A percentile compares a stretch with the other conserved stretches of the same genome.
These are phyloP conservation scores for Penicillium chermesinum DNA, from an alignment of 495 filamentous ascomycete species.

Conservation along the genomic window DNA sequence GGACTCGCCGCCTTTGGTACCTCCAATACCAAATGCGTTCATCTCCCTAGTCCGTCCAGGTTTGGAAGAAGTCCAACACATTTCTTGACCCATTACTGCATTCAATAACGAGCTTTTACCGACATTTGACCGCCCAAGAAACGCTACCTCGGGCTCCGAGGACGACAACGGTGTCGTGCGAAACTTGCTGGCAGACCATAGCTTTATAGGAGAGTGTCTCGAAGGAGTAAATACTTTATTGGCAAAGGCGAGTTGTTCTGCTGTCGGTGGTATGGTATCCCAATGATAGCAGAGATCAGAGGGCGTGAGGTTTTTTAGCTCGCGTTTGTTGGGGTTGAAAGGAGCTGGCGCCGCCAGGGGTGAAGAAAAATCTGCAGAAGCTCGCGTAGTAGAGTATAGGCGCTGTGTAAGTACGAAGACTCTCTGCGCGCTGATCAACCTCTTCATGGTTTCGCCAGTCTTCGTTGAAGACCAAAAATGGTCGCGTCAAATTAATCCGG, in stretches of 20 bases:
- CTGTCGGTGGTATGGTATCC: conserved; percentile 52
- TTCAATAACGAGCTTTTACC: conserved; percentile 90
- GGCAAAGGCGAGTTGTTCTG: conserved; percentile 50
- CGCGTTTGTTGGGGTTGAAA: conserved; percentile 26
- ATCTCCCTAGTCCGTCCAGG: conserved; percentile 77
- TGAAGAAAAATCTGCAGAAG: neutral
- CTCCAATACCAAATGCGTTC: conserved; percentile 78
- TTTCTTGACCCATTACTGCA: conserved; percentile 59
- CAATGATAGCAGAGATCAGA: conserved; percentile 49
- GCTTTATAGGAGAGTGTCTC: conserved; percentile 53
- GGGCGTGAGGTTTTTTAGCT: conserved; percentile 32
- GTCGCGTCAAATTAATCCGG: conserved; percentile 13
- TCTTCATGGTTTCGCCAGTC: conserved; percentile 2
- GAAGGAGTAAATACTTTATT: conserved; percentile 56
- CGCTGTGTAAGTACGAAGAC: neutral
- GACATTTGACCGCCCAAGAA: conserved; percentile 83
- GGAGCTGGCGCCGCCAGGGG: conserved; percentile 2
- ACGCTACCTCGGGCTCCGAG: conserved; percentile 55
- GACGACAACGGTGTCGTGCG: conserved; percentile 49
- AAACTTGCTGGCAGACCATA: conserved; percentile 69
- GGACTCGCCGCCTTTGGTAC: conserved; percentile 47
- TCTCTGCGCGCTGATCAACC: conserved; percentile 4
- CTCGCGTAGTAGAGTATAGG: conserved; percentile 8
- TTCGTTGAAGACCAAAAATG: too few species aligned
- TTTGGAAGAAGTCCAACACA: conserved; percentile 60